A percentile compares a stretch with the other conserved stretches of the same genome.
Evolutionary conservation across 805 yeast genomes (phyloP).

Genomic region (Lachancea thermotolerans): DNA sequence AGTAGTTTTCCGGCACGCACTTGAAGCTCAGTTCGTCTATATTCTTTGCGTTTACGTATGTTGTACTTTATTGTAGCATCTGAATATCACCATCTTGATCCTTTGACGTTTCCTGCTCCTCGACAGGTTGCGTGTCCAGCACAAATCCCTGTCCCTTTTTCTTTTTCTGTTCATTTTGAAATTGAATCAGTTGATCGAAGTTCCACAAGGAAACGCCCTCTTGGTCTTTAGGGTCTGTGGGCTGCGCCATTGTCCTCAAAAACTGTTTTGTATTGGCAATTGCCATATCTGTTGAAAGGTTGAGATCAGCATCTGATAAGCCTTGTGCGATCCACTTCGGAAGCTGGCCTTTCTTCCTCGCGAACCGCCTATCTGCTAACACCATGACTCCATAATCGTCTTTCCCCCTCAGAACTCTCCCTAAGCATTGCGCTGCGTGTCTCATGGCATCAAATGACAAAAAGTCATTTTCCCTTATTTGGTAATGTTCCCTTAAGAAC

Average conservation of each 20-base stretch:
- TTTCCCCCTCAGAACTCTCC: slow-evolving; percentile 94
- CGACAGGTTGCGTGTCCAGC: slow-evolving; percentile 5
- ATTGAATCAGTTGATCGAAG: slow-evolving; percentile 51
- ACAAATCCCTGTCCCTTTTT: slow-evolving; percentile 11
- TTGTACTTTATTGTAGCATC: slow-evolving; percentile 4
- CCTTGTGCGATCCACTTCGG: slow-evolving; percentile 98
- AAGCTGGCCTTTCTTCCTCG: slow-evolving; percentile 75
- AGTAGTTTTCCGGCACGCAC: neutral
- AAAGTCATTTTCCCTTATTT: slow-evolving; percentile 89
- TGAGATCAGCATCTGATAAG: slow-evolving; percentile 81
- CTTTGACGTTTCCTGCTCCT: slow-evolving; percentile 23
- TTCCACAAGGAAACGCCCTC: slow-evolving; percentile 96
- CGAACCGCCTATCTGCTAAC: slow-evolving; percentile 87
- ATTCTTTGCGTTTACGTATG: neutral
- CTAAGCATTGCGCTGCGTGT: slow-evolving; percentile 98
- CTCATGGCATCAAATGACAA: slow-evolving; percentile 98
- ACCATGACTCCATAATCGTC: slow-evolving; percentile 99
- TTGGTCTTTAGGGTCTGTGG: slow-evolving; percentile 79
- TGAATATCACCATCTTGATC: slow-evolving; percentile 16
- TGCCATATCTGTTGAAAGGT: slow-evolving; percentile 95
- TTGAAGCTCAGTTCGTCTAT: neutral
- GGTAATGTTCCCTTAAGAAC: slow-evolving; percentile 85
- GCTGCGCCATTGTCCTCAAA: slow-evolving; percentile 89
- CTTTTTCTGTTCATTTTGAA: slow-evolving; percentile 47
- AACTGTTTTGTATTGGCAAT: slow-evolving; percentile 90